Conservation (phyloP, 306 rosid genomes). For the Trifolium dubium region DNA sequence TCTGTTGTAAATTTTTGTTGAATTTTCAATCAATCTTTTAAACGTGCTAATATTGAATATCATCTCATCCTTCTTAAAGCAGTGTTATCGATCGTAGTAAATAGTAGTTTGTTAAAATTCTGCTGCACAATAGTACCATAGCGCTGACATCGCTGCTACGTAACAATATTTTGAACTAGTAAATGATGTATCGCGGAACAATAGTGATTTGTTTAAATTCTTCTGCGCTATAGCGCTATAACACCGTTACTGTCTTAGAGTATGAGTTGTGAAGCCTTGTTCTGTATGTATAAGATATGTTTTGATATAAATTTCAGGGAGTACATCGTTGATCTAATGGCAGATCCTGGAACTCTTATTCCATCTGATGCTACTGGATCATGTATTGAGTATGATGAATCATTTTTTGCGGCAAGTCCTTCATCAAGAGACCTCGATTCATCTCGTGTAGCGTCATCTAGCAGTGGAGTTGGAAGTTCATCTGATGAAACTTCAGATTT, state of each 20-base stretch:
- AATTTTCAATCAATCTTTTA: conserved; percentile 11
- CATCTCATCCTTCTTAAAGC: conserved; percentile 6
- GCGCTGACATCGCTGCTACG: neutral
- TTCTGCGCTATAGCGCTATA: neutral
- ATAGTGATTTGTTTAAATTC: neutral
- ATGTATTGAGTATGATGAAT: conserved; percentile 65
- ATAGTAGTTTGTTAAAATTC: neutral
- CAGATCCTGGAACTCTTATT: conserved; percentile 97
- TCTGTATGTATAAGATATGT: conserved; percentile 42
- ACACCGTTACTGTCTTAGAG: too few relatives aligned
- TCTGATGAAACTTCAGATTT: conserved; percentile 67
- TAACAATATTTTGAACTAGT: neutral
- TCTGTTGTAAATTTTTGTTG: too few relatives aligned
- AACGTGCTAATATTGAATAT: conserved; percentile 21
- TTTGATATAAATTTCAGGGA: conserved; percentile 80
- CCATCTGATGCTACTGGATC: conserved; percentile 81
- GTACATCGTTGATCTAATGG: conserved; percentile 95
- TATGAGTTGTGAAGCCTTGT: conserved; percentile 28
- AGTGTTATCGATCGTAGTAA: neutral
- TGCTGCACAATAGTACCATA: neutral
- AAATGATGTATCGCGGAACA: neutral
- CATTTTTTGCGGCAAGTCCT: conserved; percentile 65
- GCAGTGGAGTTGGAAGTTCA: conserved; percentile 87
- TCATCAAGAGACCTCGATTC: conserved; percentile 81
- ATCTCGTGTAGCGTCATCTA: conserved; percentile 71